Evolutionary conservation across 2,329 filamentous ascomycete genomes (phyloP).

Genomic region (Pezicula neosporulosa): DNA sequence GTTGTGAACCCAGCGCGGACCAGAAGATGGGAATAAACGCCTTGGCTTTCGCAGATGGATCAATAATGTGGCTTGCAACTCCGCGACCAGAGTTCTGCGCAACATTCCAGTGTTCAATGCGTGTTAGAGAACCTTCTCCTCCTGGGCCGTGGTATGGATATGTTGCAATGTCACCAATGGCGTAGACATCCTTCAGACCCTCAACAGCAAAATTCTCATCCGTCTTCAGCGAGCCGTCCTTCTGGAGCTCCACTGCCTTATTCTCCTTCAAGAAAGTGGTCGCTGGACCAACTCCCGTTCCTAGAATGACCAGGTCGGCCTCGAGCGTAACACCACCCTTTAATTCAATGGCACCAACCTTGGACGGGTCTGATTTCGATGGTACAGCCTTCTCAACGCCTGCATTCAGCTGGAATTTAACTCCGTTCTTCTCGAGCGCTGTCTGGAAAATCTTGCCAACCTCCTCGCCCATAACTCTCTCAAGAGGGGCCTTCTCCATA

Average conservation of each 20-base stretch:
- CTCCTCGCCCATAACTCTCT: slow-evolving; percentile 78
- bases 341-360: slow-evolving; percentile 76
- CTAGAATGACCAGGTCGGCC: slow-evolving; percentile 87
- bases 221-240: slow-evolving; percentile 82
- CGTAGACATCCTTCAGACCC: slow-evolving; percentile 80
- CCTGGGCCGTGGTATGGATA: slow-evolving; percentile 93
- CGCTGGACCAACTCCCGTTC: slow-evolving; percentile 82
- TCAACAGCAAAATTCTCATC: slow-evolving; percentile 76
- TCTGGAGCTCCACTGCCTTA: slow-evolving; percentile 63
- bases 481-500: slow-evolving; percentile 81
- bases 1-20: slow-evolving; percentile 85
- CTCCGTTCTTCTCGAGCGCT: slow-evolving; percentile 76
- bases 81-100: slow-evolving; percentile 87
- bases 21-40: slow-evolving; percentile 94
- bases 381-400: slow-evolving; percentile 80
- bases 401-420: slow-evolving; percentile 83
- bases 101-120: slow-evolving; percentile 99
- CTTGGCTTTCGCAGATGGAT: slow-evolving; percentile 57
- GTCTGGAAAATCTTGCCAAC: slow-evolving; percentile 80
- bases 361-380: slow-evolving; percentile 60
- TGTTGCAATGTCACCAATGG: slow-evolving; percentile 91
- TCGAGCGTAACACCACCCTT: slow-evolving; percentile 83
- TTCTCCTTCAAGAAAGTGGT: slow-evolving; percentile 80
- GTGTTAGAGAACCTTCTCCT: slow-evolving; percentile 65
- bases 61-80: slow-evolving; percentile 73